Conservation (phyloP, 345 rosid species). For the Orychophragmus violaceus region DNA sequence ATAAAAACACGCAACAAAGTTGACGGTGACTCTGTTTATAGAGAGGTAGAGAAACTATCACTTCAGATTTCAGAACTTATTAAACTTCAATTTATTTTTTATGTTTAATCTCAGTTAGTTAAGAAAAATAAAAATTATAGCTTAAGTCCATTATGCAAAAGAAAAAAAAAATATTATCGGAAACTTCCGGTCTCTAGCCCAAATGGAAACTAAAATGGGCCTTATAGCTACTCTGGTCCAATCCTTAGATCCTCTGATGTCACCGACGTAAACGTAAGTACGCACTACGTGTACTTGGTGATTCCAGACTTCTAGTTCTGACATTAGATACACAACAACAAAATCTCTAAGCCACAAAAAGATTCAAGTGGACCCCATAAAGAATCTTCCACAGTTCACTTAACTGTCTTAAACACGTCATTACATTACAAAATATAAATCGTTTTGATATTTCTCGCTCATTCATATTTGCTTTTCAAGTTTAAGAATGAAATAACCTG, state of each 20-base stretch:
- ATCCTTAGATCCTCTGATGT: background rate
- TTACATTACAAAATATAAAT: background rate
- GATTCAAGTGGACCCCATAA: constrained; percentile 43
- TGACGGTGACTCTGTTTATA: too few relatives aligned
- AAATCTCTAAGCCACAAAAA: constrained; percentile 39
- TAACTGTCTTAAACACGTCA: constrained; percentile 20
- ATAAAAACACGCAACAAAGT: too few relatives aligned
- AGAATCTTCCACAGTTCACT: constrained; percentile 27
- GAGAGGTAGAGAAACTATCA: too few relatives aligned
- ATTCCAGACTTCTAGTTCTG: constrained; percentile 1
- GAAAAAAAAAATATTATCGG: background rate
- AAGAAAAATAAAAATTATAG: too few relatives aligned
- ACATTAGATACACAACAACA: constrained; percentile 33
- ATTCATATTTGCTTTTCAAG: background rate
- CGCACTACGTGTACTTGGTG: constrained; percentile 17
- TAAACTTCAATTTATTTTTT: too few relatives aligned
- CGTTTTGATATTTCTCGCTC: background rate
- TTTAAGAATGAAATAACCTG: constrained; percentile 39
- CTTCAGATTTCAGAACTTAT: too few relatives aligned
- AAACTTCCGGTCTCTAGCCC: background rate
- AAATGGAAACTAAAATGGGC: background rate
- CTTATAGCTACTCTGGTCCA: background rate
- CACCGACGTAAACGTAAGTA: too few relatives aligned
- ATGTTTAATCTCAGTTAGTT: too few relatives aligned
- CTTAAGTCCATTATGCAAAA: background rate